These are phyloP conservation scores for Ustilago trichophora DNA, from an alignment of 1,284 basidiomycete genomes.

Conservation along the genomic window DNA sequence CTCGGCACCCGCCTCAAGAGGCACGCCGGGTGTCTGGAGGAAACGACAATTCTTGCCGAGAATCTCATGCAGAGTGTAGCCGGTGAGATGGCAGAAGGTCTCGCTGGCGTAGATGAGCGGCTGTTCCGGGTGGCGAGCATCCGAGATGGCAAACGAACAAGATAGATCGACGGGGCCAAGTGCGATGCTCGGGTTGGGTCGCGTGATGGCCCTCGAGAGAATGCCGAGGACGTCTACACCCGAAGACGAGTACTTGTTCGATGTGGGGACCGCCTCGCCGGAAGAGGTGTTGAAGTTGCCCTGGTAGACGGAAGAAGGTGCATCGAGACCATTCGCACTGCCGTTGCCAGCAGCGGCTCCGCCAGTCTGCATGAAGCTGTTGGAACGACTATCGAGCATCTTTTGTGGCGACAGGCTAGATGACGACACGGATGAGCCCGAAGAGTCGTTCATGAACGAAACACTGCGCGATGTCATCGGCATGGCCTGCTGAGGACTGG, in stretches of 20 bases:
- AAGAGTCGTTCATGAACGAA: conserved; percentile 40
- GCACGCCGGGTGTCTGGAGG: conserved; percentile 78
- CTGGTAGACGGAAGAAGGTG: conserved; percentile 25
- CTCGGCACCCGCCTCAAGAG: conserved; percentile 74
- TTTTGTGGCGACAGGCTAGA: conserved; percentile 33
- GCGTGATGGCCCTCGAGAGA: conserved; percentile 78
- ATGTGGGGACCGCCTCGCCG: conserved; percentile 29
- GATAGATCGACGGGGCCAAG: conserved; percentile 91
- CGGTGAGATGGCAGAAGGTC: conserved; percentile 81
- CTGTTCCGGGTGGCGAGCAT: conserved; percentile 79
- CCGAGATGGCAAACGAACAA: conserved; percentile 87
- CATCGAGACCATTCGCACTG: neutral
- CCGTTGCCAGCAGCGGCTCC: neutral
- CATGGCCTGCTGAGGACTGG: conserved; percentile 12
- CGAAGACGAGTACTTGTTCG: conserved; percentile 78
- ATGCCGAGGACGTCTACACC: conserved; percentile 90
- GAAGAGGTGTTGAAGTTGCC: conserved; percentile 33
- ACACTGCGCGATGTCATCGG: conserved; percentile 25
- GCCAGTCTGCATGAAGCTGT: conserved; percentile 13
- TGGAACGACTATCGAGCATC: conserved; percentile 25
- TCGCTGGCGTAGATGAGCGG: conserved; percentile 90
- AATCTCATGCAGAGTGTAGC: conserved; percentile 74
- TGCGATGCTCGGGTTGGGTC: conserved; percentile 78
- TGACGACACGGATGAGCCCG: conserved; percentile 35
- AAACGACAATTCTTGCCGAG: conserved; percentile 66